Evolutionary conservation across 75 land plant species (phyloP).

Genomic region (Pinus taeda): DNA sequence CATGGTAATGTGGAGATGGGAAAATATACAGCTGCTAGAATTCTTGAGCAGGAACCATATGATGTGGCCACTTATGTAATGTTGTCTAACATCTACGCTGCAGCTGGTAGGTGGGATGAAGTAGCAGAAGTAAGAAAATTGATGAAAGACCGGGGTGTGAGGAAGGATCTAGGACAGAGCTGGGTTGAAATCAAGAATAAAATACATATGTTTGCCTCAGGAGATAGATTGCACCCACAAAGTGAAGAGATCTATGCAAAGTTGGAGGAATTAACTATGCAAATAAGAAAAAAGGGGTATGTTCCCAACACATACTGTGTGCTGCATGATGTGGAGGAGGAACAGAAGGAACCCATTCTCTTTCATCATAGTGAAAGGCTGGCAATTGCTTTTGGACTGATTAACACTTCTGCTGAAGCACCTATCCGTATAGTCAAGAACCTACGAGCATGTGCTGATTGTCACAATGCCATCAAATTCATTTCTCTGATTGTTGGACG

Average conservation of each 20-base stretch:
- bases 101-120: background rate
- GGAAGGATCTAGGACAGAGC: background rate
- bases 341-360: background rate
- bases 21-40: constrained; percentile 7
- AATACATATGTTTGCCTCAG: background rate
- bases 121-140: background rate
- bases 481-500: background rate
- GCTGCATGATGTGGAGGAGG: background rate
- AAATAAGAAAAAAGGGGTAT: background rate
- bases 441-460: background rate
- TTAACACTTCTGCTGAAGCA: background rate
- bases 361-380: constrained; percentile 5
- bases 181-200: background rate
- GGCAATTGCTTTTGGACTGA: constrained; percentile 14
- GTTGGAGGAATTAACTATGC: background rate
- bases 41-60: constrained; percentile 23
- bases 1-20: constrained; percentile 24
- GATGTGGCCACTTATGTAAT: constrained; percentile 17
- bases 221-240: constrained; percentile 2
- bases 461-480: background rate
- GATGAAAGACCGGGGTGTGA: background rate
- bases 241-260: background rate
- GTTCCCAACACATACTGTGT: background rate
- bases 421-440: background rate
- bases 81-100: constrained; percentile 34